Conservation (phyloP, 805 yeast genomes). For the Candida quercuum region DNA sequence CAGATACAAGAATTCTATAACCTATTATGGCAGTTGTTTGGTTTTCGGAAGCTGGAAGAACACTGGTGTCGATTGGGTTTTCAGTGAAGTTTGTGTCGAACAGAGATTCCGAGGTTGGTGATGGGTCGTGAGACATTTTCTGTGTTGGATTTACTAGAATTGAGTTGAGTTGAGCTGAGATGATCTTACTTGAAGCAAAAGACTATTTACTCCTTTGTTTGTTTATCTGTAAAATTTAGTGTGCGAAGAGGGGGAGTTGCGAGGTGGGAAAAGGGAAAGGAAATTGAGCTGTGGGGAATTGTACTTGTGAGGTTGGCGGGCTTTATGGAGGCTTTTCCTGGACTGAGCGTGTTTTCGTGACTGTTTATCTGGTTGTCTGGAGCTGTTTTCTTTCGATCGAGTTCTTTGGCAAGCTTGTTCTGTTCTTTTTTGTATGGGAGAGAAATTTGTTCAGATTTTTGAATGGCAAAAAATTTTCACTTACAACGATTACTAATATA, state of each 20-base stretch:
- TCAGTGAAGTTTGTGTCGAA: constrained; percentile 22
- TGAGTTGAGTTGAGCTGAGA: not conserved
- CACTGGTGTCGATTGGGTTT: constrained; percentile 12
- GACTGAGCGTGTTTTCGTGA: too few species aligned
- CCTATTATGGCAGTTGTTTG: constrained; percentile 23
- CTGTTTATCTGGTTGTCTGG: not conserved
- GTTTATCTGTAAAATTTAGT: too few species aligned
- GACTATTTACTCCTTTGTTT: too few species aligned
- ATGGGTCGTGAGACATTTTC: constrained; percentile 7
- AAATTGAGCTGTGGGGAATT: too few species aligned
- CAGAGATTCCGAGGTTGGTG: constrained; percentile 18
- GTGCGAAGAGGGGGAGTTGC: not conserved
- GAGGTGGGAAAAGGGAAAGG: not conserved
- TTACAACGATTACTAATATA: not conserved
- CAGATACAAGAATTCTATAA: constrained; percentile 56
- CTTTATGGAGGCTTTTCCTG: too few species aligned
- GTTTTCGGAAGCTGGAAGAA: constrained; percentile 19
- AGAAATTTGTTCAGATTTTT: not conserved
- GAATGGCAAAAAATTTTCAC: not conserved
- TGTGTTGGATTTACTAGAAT: too few species aligned
- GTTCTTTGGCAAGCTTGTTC: too few species aligned
- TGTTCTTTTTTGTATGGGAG: not conserved
- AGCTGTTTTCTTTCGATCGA: too few species aligned
- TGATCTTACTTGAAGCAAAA: too few species aligned
- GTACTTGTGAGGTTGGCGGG: too few species aligned